A percentile compares a stretch with the other conserved stretches of the same genome.
phyloP scores from a whole-genome alignment of 352 stramenopile species.

The Pythium dissimile region DNA sequence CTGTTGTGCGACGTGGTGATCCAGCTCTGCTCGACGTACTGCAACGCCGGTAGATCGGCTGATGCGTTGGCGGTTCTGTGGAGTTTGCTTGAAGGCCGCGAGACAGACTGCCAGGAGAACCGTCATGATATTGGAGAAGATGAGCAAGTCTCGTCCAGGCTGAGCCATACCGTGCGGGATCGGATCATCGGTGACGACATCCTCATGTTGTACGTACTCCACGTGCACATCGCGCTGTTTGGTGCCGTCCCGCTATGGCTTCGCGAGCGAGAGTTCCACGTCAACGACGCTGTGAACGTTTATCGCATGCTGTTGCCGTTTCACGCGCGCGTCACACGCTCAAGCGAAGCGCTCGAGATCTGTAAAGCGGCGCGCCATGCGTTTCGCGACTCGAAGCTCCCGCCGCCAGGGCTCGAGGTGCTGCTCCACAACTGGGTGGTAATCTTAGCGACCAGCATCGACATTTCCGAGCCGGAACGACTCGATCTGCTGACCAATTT shows the following conservation, averaged over 20 bases:
- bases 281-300: neutral
- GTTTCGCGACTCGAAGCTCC: neutral
- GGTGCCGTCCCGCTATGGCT: conserved; percentile 10
- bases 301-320: conserved; percentile 9
- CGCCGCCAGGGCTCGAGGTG: conserved; percentile 15
- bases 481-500: neutral
- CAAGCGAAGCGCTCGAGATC: neutral
- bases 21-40: conserved; percentile 14
- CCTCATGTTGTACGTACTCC: conserved; percentile 10
- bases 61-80: conserved; percentile 8
- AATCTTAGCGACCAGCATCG: neutral
- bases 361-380: conserved; percentile 5
- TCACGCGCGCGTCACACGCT: neutral
- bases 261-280: neutral
- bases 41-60: neutral
- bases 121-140: neutral
- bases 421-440: conserved; percentile 20
- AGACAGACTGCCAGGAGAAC: neutral
- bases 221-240: conserved; percentile 10
- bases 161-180: neutral
- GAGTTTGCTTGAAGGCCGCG: neutral
- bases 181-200: conserved; percentile 23
- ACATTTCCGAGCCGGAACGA: neutral
- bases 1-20: conserved; percentile 23
- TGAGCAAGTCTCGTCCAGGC: neutral